Base-by-base conservation (phyloP, 2,329 filamentous ascomycete genomes). In the Thyridium curvatum region DNA sequence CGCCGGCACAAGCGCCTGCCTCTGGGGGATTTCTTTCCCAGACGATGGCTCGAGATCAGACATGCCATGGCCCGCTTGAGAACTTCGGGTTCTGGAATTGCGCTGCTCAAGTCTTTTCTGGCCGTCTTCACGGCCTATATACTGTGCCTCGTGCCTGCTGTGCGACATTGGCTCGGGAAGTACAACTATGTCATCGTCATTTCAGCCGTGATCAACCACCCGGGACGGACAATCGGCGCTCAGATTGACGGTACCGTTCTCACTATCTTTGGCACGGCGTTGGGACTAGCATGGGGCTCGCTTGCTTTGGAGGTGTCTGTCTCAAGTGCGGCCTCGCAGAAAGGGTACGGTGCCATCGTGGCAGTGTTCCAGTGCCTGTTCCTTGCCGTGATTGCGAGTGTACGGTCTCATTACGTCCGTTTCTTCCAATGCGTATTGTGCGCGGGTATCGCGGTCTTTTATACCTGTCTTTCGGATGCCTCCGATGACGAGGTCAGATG, bases 141-240 rank as follows among this genome's bases (percentile, higher is more conserved):
- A 2, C 50, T 79, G 14, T 79, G 75, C 45, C 65, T 79, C 3
- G 52, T 77, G 5, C 71, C 72, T 2, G 49, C 49, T 3, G 60
- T 69, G 4, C 60, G 62, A n/a, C 41, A 52, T n/a, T 74, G 67
- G 65, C 59, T 79, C 4, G 76, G 76, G 2, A 62, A 57, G 13
- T 72, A 77, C 46, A 64, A 63, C 45, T 79, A 77, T 46, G 66
- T 79, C 42, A 71, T 77, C 62, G 68, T 64, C 4, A 53, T 80
- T 35, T 79, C 75, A 3, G 61, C 70, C n/a, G 66, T 79, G 15
- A 48, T 79, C 33, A 79, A 79, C 41, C 76, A 80, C 46, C 65
- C 76, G 3, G 72, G 70, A 16, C 64, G 76, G 30, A 69, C 72
- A 2, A 48, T 79, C 37, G 76, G 76, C 6, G 68, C 73, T 12